Evolutionary conservation across 495 filamentous ascomycete species (phyloP).

Genomic region (Aspergillus indologenus): DNA sequence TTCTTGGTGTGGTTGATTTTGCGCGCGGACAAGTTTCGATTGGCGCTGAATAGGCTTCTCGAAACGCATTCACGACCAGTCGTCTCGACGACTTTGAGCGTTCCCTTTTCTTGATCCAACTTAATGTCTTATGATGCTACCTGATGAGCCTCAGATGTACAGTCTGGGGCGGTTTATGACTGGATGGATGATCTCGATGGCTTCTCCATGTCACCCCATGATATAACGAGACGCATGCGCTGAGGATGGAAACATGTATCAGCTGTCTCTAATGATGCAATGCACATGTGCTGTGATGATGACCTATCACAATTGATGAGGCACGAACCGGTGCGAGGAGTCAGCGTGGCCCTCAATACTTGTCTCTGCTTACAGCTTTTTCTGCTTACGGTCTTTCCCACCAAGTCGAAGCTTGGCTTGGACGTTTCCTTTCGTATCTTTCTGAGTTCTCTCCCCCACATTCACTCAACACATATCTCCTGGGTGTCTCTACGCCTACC

Average conservation of each 20-base stretch:
- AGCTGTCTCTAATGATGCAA: background rate
- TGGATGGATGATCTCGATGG: background rate
- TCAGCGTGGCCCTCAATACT: background rate
- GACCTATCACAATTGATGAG: background rate
- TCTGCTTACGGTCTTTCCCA: background rate
- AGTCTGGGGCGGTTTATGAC: conserved; percentile 3
- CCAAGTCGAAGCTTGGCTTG: background rate
- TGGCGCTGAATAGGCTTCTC: conserved; percentile 13
- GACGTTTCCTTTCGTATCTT: background rate
- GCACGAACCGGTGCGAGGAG: too few species aligned
- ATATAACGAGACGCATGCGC: background rate
- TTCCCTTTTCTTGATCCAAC: conserved; percentile 1
- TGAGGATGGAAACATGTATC: conserved; percentile 3
- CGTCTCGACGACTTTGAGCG: conserved; percentile 8
- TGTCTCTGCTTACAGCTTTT: background rate
- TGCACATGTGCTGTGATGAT: conserved; percentile 1
- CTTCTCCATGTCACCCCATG: background rate
- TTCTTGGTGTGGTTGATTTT: conserved; percentile 1
- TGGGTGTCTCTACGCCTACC: background rate
- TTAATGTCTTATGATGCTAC: conserved; percentile 22
- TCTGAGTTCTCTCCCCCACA: background rate
- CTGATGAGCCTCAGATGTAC: conserved; percentile 3
- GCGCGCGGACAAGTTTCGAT: conserved; percentile 4
- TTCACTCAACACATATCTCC: background rate
- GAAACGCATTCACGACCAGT: conserved; percentile 6